Conservation (phyloP, 2,329 filamentous ascomycete genomes). For the Canariomyces notabilis region DNA sequence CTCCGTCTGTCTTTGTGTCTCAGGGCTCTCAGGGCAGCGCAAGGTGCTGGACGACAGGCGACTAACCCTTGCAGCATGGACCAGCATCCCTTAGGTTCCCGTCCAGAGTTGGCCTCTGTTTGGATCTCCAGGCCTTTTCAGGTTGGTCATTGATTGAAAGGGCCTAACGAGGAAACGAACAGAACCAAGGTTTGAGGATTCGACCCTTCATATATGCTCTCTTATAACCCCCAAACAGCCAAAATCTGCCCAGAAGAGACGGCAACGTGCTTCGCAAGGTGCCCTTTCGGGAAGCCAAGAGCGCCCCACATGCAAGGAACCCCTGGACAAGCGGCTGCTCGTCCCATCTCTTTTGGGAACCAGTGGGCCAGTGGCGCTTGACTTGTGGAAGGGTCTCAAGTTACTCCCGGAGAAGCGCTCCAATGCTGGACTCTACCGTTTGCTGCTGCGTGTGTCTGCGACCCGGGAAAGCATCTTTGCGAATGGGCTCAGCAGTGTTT, state of each 20-base stretch:
- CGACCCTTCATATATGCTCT: slow-evolving; percentile 17
- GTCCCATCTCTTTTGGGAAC: slow-evolving; percentile 13
- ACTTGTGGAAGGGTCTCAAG: neutral
- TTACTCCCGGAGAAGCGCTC: too few species aligned
- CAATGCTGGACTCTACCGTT: too few species aligned
- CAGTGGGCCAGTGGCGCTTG: slow-evolving; percentile 14
- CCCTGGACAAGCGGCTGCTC: slow-evolving; percentile 10
- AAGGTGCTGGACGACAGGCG: slow-evolving; percentile 13
- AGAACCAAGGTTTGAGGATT: slow-evolving; percentile 22
- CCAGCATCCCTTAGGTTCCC: slow-evolving; percentile 11
- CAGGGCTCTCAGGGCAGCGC: slow-evolving; percentile 8
- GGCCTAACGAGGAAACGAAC: slow-evolving; percentile 15
- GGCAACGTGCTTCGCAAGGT: slow-evolving; percentile 19
- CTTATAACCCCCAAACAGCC: slow-evolving; percentile 23
- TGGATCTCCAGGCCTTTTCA: slow-evolving; percentile 17
- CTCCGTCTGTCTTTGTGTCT: slow-evolving; percentile 10
- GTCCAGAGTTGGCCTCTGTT: slow-evolving; percentile 15
- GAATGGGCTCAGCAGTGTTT: slow-evolving; percentile 6
- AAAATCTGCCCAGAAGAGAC: slow-evolving; percentile 15
- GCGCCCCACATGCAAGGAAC: slow-evolving; percentile 21
- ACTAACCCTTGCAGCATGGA: slow-evolving; percentile 15
- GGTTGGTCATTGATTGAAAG: slow-evolving; percentile 19
- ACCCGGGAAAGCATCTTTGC: slow-evolving; percentile 1
- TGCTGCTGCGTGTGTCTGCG: slow-evolving; percentile 4
- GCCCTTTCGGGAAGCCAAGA: slow-evolving; percentile 21